phyloP scores from a whole-genome alignment of 176 grass and related monocot genomes.

The Cymbopogon citratus region DNA sequence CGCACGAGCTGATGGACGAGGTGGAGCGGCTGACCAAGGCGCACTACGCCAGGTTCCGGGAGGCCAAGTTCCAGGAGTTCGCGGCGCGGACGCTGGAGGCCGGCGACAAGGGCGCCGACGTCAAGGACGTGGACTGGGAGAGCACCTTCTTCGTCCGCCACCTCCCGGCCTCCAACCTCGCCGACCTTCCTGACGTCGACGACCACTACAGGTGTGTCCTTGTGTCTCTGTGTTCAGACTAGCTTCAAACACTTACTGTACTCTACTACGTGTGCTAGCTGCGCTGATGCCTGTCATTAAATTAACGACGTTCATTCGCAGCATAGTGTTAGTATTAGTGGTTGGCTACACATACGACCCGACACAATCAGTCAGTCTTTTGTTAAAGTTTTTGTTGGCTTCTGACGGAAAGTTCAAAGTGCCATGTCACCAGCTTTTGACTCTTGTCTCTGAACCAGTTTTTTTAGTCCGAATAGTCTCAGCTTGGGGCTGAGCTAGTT shows the following conservation, averaged over 20 bases:
- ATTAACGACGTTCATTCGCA: not conserved
- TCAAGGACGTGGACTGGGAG: constrained; percentile 79
- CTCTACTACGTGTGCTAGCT: not conserved
- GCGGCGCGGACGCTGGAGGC: constrained; percentile 45
- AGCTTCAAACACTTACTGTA: not conserved
- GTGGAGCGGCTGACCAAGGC: constrained; percentile 81
- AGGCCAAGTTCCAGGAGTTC: constrained; percentile 65
- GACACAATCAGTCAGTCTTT: not conserved
- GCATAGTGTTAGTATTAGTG: not conserved
- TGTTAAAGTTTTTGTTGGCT: not conserved
- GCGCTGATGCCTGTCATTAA: not conserved
- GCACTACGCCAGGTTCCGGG: constrained; percentile 52
- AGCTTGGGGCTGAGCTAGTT: not conserved
- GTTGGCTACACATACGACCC: not conserved
- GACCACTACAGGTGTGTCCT: constrained; percentile 50
- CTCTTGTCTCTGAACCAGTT: not conserved
- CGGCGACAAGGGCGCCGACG: constrained; percentile 33
- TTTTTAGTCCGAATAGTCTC: not conserved
- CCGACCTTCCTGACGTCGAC: constrained; percentile 59
- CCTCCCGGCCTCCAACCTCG: constrained; percentile 59
- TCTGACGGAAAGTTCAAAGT: not conserved
- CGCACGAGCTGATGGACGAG: constrained; percentile 85
- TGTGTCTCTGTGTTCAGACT: not conserved
- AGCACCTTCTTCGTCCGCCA: constrained; percentile 89
- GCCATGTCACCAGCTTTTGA: constrained; percentile 11